Evolutionary conservation across 768 basidiomycete genomes (phyloP).

Genomic region (Rubroboletus pulcherrimus): DNA sequence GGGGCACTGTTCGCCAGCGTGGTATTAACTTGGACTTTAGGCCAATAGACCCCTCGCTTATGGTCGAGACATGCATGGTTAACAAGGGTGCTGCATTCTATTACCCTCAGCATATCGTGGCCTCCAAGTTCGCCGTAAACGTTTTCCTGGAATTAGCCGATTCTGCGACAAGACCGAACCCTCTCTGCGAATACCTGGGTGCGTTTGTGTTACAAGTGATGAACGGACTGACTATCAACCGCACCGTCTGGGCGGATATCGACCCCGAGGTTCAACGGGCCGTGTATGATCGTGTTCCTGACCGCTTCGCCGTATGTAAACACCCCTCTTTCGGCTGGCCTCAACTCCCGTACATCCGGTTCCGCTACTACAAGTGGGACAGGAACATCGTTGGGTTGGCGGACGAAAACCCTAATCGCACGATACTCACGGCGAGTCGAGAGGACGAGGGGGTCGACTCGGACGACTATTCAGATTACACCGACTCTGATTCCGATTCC

Average conservation of each 20-base stretch:
- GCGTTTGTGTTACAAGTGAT: conserved; percentile 17
- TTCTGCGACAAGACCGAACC: neutral
- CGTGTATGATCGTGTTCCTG: conserved; percentile 1
- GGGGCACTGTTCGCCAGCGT: conserved; percentile 7
- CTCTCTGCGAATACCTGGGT: conserved; percentile 22
- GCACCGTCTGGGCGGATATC: conserved; percentile 5
- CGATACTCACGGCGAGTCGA: neutral
- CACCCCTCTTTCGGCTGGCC: neutral
- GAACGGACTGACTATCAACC: neutral
- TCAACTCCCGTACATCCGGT: conserved; percentile 3
- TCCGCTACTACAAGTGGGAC: conserved; percentile 24
- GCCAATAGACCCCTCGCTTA: neutral
- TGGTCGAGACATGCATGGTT: neutral
- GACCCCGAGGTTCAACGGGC: conserved; percentile 1
- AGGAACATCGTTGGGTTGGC: conserved; percentile 11
- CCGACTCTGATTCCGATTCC: neutral
- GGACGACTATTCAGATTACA: too few species aligned
- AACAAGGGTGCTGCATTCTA: conserved; percentile 8
- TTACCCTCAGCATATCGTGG: conserved; percentile 12
- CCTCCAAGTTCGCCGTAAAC: conserved; percentile 24
- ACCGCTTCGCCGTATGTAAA: neutral
- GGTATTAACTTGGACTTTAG: conserved; percentile 11
- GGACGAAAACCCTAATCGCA: neutral
- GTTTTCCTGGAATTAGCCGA: conserved; percentile 17
- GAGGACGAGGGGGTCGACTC: neutral